Evolutionary conservation across 371 early-diverging fungal species (phyloP), one percentile per base, ranked within the genome.

Genomic region (Apophysomyces elegans): DNA sequence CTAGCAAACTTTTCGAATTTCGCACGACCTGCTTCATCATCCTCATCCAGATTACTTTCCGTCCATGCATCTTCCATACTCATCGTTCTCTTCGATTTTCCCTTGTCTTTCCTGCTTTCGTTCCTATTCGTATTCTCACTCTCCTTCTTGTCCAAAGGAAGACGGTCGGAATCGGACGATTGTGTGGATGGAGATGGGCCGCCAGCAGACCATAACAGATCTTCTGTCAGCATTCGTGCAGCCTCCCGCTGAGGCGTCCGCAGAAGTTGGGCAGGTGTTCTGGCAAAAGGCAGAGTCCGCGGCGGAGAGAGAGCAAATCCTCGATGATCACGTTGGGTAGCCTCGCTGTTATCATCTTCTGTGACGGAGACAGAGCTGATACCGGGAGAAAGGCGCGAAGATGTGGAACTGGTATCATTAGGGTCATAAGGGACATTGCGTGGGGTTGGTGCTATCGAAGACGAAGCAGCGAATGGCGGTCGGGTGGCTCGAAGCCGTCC

Each of bases 201-300:
- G 14, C 72, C 72, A 8, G 63, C 59, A 5, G 68, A 63, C 21
- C 61, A 37, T 14, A 82, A n/a, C 6, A 66, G 47, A 61, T 75
- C 71, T 6, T 77, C 72, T 9, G 72, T 66, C 16, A 82, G 62
- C 36, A 75, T 69, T 18, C 56, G 64, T 2, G 75, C 76, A 16
- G 76, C 78, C 56, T 79, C 74, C 32, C 71, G 69, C 8, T 72
- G 68, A 1, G 83, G 83, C 13, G 83, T 80, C 14, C 64, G 62
- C 7, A 69, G 43, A 43, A 79, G 56, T 7, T 60, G 59, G 0
- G 62, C 61, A 5, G 69, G 67, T 36, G 79, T 59, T 5, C 65
- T 21, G 1, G 68, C 66, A 70, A 77, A 80, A n/a, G 76, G 75
- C 13, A 78, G 67, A 0, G 75, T 83, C 36, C 69, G 73, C 16